Base-by-base conservation (phyloP, 2,329 filamentous ascomycete genomes). In the Gaeumannomyces tritici region DNA sequence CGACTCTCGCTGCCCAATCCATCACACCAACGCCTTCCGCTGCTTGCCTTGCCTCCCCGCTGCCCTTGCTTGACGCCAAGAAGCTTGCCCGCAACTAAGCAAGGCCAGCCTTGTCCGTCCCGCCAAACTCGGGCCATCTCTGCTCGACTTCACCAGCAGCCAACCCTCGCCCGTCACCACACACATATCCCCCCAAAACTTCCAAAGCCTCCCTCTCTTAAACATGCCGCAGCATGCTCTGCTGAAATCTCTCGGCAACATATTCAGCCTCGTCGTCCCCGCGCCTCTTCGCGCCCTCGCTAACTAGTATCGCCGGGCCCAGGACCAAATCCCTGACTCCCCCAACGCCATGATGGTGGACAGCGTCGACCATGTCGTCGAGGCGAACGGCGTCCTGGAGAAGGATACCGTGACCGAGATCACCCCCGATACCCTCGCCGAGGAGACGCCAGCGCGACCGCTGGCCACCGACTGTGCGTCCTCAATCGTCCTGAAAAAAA, bases 301-400 rank as follows among this genome's bases (percentile, higher is more conserved):
- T 56, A 56, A 56, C 55, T 29, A 29, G 27, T 33, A 58, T 21
- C 60, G 55, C 21, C 77, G 80, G 76, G 69, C 77, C 77, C 74
- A 81, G 82, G 71, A 70, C 72, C 63, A 64, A 15, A 75, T 77
- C 54, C 74, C 80, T 64, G 79, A 82, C 65, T 82, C 79, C 33
- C 80, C 80, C 21, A 83, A 79, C 72, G 79, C 83, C 69, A 83
- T 83, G 80, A 76, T 82, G 68, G 74, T 83, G 68, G 81, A 83
- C 69, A 74, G 77, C 33, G 79, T 61, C 55, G 60, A 80, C 67
- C 80, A 81, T 62, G 77, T 80, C 69, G 76, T 79, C 69, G 75
- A 77, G 67, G 72, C 77, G 65, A 76, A 78, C 69, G 74, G 77
- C 62, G 42, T 58, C 6, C 71, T 74, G 64, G 83, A 84, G 66